Percentiles rank a stretch among this genome's conserved stretches.
phyloP scores from a whole-genome alignment of 768 basidiomycete genomes.

The Cubamyces lactineus region DNA sequence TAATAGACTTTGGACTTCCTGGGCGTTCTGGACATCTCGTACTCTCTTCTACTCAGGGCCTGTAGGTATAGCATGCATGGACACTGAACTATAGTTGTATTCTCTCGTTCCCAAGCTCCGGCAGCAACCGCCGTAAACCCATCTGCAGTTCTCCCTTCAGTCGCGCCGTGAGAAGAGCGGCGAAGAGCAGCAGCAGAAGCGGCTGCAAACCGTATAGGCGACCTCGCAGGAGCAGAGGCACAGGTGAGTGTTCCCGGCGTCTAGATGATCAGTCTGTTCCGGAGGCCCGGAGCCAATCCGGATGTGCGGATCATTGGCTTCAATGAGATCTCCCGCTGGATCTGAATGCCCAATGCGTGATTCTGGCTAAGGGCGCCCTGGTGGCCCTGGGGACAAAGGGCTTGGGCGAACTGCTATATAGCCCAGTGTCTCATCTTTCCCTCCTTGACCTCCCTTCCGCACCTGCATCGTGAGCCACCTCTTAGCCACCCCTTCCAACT shows the following conservation, averaged over 20 bases:
- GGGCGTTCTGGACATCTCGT: conserved; percentile 2
- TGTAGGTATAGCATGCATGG: conserved; percentile 15
- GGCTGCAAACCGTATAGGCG: background rate
- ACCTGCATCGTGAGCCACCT: background rate
- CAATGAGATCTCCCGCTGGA: conserved; percentile 8
- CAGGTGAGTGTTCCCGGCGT: conserved; percentile 1
- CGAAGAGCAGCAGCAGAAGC: background rate
- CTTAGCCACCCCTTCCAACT: background rate
- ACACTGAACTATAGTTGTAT: conserved; percentile 22
- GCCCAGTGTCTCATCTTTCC: background rate
- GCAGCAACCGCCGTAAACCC: conserved; percentile 9
- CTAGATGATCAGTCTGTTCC: conserved; percentile 1
- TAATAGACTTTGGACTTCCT: conserved; percentile 10
- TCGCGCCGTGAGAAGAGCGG: background rate
- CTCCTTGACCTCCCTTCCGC: conserved; percentile 4
- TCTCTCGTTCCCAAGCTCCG: conserved; percentile 13
- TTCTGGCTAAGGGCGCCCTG: background rate
- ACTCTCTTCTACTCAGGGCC: conserved; percentile 8
- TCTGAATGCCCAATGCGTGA: conserved; percentile 12
- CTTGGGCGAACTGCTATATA: conserved; percentile 10
- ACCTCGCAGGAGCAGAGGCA: background rate
- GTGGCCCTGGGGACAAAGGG: conserved; percentile 6
- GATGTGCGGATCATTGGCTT: conserved; percentile 5
- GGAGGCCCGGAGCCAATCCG: conserved; percentile 13
- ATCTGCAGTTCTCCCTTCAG: background rate